Evolutionary conservation across 2,329 filamentous ascomycete species (phyloP), one percentile per base, ranked within the genome.

Genomic region (Alternaria dauci): DNA sequence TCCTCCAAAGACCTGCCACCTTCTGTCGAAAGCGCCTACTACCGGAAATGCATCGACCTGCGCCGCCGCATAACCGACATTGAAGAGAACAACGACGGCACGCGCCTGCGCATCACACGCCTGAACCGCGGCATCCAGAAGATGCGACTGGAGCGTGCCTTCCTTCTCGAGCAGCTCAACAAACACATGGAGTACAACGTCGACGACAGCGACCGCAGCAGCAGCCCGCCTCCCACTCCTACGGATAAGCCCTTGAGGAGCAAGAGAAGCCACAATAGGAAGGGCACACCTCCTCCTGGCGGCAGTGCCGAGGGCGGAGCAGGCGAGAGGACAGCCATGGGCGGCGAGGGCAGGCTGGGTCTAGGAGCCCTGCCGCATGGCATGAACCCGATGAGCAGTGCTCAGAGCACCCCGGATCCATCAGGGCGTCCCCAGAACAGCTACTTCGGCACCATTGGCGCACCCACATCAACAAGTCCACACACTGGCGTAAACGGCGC

Each of bases 21-120:
- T 16, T 96, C 93, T 16, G 93, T 98, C 65, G 94, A 99, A 80
- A 91, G 94, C 77, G 94, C 94, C 52, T 99, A 98, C 81, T 93
- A 95, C 73, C 88, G 92, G 67, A 98, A 99, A 87, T 98, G 94
- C 79, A 93, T 97, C 76, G 91, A 96, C 71, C 87, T 99, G 23
- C 96, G 96, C 81, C 91, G 92, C 71, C 91, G 95, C 62, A 92
- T 95, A 66, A 91, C 89, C 77, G 94, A 97, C 78, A 92, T 98
- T 71, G 94, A 98, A 78, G 89, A 93, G 61, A 90, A 93, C 74
- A 97, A 97, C 78, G 93, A 97, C 71, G 87, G 91, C 58, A 90
- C 92, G 47, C 88, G 92, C 55, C 83, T 92, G 54, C 91, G 93
- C 52, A 91, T 97, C 65, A 84, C 87, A 41, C 90, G 94, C 48